Evolutionary conservation across 2,329 filamentous ascomycete species (phyloP).

Genomic region (Fusarium sp.): DNA sequence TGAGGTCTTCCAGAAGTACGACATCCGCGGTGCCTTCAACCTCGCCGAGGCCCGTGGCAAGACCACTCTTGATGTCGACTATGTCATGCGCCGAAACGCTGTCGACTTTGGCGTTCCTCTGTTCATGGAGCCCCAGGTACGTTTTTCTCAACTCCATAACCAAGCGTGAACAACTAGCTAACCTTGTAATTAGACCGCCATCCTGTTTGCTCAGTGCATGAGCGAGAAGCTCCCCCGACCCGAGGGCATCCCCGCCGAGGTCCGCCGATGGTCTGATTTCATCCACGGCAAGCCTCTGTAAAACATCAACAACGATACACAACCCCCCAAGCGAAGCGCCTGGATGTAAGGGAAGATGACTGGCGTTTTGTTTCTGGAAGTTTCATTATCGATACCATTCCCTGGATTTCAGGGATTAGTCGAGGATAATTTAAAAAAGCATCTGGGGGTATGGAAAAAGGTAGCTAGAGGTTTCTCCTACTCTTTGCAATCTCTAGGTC

Average conservation of each 20-base stretch:
- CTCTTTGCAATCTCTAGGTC: not conserved
- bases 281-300: conserved; percentile 87
- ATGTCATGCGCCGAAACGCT: conserved; percentile 97
- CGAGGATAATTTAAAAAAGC: conserved; percentile 5
- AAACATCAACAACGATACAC: conserved; percentile 34
- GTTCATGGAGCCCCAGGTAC: conserved; percentile 98
- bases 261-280: conserved; percentile 95
- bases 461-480: not conserved
- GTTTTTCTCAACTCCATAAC: conserved; percentile 43
- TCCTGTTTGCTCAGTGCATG: conserved; percentile 97
- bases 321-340: conserved; percentile 10
- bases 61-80: conserved; percentile 91
- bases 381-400: conserved; percentile 24
- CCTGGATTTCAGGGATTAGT: conserved; percentile 11
- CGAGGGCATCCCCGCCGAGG: conserved; percentile 91
- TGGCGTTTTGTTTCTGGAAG: conserved; percentile 41
- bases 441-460: conserved; percentile 8
- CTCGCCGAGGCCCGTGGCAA: conserved; percentile 85
- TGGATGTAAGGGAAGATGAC: conserved; percentile 17
- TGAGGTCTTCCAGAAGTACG: conserved; percentile 96
- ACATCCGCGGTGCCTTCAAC: conserved; percentile 97
- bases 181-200: conserved; percentile 76
- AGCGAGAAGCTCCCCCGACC: conserved; percentile 91
- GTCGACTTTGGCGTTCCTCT: conserved; percentile 98
- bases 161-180: conserved; percentile 40